These are phyloP conservation scores for Omphalea diandra DNA, from an alignment of 441 rosid species.

Conservation along the genomic window DNA sequence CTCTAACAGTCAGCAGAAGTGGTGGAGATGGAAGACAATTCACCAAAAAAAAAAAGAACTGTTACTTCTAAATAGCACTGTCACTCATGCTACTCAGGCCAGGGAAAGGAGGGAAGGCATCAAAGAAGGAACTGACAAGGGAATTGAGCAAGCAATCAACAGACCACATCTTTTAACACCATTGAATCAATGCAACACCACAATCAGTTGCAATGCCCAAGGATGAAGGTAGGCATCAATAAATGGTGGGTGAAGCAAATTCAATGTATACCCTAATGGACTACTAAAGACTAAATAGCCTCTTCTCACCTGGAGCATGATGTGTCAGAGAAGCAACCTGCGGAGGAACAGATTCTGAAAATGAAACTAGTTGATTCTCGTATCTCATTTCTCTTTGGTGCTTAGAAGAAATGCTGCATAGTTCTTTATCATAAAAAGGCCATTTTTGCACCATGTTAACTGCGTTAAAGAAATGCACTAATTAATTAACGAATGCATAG, in stretches of 20 bases:
- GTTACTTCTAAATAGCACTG: background rate
- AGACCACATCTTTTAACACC: background rate
- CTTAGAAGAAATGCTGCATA: constrained; percentile 35
- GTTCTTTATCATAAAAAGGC: constrained; percentile 41
- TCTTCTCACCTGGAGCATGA: constrained; percentile 37
- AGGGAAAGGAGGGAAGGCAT: background rate
- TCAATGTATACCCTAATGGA: background rate
- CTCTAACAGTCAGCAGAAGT: background rate
- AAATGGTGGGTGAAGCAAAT: background rate
- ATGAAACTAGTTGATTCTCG: constrained; percentile 30
- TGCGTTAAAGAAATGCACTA: constrained; percentile 19
- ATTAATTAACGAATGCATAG: constrained; percentile 1
- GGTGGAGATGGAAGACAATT: background rate
- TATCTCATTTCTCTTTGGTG: constrained; percentile 38
- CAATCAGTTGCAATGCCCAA: background rate
- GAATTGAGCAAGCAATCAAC: background rate
- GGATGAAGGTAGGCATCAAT: background rate
- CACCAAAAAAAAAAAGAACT: constrained; percentile 1
- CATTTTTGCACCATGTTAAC: constrained; percentile 50
- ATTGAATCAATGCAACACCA: background rate
- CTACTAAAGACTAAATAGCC: constrained; percentile 1
- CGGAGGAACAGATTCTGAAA: constrained; percentile 33
- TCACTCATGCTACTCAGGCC: background rate
- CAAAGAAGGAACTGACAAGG: background rate
- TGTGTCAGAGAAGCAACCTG: constrained; percentile 18